Evolutionary conservation across 1,284 basidiomycete species (phyloP).

Genomic region (Kalmanozyma brasiliensis): DNA sequence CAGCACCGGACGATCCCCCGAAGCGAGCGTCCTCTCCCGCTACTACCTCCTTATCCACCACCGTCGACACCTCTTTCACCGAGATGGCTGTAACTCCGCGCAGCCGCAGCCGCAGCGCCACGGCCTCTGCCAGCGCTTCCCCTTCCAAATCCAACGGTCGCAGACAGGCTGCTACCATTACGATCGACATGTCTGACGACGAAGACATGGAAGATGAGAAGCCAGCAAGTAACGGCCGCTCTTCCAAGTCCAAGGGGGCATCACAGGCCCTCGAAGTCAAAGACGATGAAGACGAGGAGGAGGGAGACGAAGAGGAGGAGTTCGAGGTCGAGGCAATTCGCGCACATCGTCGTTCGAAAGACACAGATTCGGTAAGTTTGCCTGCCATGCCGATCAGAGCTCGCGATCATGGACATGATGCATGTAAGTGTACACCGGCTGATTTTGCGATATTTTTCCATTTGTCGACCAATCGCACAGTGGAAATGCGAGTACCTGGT

Average conservation of each 20-base stretch:
- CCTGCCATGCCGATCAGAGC: neutral
- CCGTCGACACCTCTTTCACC: neutral
- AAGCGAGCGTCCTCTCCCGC: neutral
- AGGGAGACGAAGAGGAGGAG: constrained; percentile 29
- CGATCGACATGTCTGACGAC: constrained; percentile 24
- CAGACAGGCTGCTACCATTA: constrained; percentile 2
- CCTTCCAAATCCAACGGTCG: constrained; percentile 28
- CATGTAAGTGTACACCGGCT: too few relatives aligned
- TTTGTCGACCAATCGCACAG: constrained; percentile 3
- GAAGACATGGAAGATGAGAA: constrained; percentile 20
- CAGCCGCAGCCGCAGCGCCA: constrained; percentile 23
- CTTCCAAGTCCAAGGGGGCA: constrained; percentile 5
- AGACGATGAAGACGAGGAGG: constrained; percentile 30
- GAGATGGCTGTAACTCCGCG: constrained; percentile 24
- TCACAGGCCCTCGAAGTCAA: constrained; percentile 6
- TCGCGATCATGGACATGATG: too few relatives aligned
- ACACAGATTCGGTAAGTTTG: constrained; percentile 17
- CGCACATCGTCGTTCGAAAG: constrained; percentile 24
- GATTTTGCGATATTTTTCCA: neutral
- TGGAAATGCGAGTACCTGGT: constrained; percentile 39
- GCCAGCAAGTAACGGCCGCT: neutral
- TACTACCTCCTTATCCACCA: neutral
- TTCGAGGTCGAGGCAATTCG: constrained; percentile 47
- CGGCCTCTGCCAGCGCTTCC: constrained; percentile 22
- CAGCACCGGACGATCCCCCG: constrained; percentile 1